Evolutionary conservation across 345 rosid species (phyloP).

Genomic region (Erodium maritimum): DNA sequence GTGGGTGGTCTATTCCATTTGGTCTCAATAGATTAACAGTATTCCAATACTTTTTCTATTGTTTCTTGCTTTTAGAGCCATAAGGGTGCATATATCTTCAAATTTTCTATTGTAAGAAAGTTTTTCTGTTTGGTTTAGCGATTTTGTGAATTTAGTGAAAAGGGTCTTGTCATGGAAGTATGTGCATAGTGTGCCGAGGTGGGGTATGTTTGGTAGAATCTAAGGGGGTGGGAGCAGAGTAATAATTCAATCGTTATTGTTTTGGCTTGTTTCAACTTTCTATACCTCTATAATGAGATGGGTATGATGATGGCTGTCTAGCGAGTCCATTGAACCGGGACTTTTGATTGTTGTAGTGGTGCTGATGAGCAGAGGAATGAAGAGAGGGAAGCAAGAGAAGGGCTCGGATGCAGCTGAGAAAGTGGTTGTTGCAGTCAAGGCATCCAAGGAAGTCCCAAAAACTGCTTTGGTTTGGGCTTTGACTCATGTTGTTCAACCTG

Average conservation of each 20-base stretch:
- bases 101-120: not conserved
- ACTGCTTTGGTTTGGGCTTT: constrained; percentile 78
- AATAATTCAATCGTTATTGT: not conserved
- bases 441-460: constrained; percentile 77
- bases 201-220: not conserved
- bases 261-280: too few species aligned
- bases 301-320: too few species aligned
- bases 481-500: constrained; percentile 90
- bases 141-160: not conserved
- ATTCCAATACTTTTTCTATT: too few species aligned
- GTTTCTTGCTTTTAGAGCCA: not conserved
- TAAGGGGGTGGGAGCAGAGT: not conserved
- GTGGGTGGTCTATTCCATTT: not conserved
- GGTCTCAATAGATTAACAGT: too few species aligned
- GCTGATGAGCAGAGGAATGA: constrained; percentile 11
- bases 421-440: constrained; percentile 74
- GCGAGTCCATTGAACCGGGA: too few species aligned
- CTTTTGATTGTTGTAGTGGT: too few species aligned
- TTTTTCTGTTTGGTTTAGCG: too few species aligned
- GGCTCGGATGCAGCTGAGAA: constrained; percentile 51
- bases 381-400: too few species aligned
- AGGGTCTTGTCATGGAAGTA: not conserved
- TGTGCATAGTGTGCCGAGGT: not conserved
- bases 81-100: not conserved
- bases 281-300: not conserved